Base-by-base conservation (phyloP, 352 stramenopile species). In the Phytophthora cactorum region DNA sequence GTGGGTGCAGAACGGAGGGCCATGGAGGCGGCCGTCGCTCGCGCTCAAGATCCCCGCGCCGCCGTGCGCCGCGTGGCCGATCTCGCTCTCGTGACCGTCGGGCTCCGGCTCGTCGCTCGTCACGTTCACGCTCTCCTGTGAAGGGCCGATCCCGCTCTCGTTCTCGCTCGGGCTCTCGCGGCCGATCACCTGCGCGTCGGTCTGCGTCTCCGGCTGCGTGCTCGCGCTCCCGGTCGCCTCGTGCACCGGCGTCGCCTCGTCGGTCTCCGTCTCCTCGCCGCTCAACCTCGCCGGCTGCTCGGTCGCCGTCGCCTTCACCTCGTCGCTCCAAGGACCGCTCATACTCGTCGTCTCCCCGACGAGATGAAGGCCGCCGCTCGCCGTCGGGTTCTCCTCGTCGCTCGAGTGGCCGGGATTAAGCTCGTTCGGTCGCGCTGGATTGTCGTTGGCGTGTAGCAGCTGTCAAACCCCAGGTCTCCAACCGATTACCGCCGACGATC, bases 1-100 rank as follows among this genome's bases (percentile, higher is more conserved):
- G 3, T 53, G 22, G 4, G 46, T 56, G 39, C 17, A 80, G 78
- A 50, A 75, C 58, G 29, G 72, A 79, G 55, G 79, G 52, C 22
- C 70, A 75, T 59, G 74, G 67, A 44, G 63, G 67, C 43, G 51
- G 59, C 2, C 65, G 63, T 38, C 71, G 68, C 32, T 82, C 75
- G 25, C 74, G 74, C 34, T 82, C 74, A 36, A 64, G 68, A 61
- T 82, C 74, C 29, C 68, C 68, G 17, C 72, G 66, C 39, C 75
- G 72, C 32, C 63, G 71, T 53, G 63, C 54, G 22, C 38, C 41
- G 1, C 74, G 70, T 67, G 63, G 59, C 15, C 76, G 74, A 15
- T 88, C 77, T 50, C 81, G 80, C 10, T 91, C 83, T 41, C 77
- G 66, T 58, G 75, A 81, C 38, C 79, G 77, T 63, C 69, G 77